Evolutionary conservation across 805 yeast genomes (phyloP).

Genomic region (Hanseniaspora singularis): DNA sequence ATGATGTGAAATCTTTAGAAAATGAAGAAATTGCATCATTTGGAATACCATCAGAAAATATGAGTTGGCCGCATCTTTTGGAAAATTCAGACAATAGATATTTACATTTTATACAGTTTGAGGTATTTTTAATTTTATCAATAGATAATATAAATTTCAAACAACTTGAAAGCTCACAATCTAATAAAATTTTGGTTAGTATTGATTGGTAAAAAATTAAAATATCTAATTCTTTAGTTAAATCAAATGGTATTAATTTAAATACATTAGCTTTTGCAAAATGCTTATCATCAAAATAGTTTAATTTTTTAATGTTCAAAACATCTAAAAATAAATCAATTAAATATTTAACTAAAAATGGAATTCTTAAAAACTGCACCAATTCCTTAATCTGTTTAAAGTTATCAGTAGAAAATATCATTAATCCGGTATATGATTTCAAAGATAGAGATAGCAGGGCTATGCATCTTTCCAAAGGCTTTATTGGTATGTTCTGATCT

Average conservation of each 20-base stretch:
- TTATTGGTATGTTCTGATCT: conserved; percentile 19
- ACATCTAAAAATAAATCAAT: conserved; percentile 63
- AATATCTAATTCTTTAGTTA: conserved; percentile 34
- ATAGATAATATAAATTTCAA: conserved; percentile 35
- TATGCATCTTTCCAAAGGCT: conserved; percentile 49
- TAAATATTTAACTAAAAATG: conserved; percentile 45
- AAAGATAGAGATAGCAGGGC: conserved; percentile 48
- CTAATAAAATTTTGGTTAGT: conserved; percentile 42
- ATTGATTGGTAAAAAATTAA: conserved; percentile 58
- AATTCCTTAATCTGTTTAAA: conserved; percentile 46
- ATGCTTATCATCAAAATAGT: conserved; percentile 30
- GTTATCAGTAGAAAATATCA: conserved; percentile 47
- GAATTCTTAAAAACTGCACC: conserved; percentile 51
- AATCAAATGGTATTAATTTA: conserved; percentile 24
- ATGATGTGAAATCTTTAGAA: neutral
- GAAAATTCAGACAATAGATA: conserved; percentile 50
- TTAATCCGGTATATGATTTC: conserved; percentile 66
- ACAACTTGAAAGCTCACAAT: conserved; percentile 41
- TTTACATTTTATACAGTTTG: conserved; percentile 38
- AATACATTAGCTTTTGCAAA: conserved; percentile 4
- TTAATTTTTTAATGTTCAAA: conserved; percentile 46
- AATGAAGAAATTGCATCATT: neutral
- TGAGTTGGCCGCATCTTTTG: conserved; percentile 1
- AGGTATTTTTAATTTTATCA: neutral
- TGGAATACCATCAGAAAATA: neutral